Evolutionary conservation across 2,329 filamentous ascomycete genomes (phyloP).

Genomic region (Diaporthe destruens): DNA sequence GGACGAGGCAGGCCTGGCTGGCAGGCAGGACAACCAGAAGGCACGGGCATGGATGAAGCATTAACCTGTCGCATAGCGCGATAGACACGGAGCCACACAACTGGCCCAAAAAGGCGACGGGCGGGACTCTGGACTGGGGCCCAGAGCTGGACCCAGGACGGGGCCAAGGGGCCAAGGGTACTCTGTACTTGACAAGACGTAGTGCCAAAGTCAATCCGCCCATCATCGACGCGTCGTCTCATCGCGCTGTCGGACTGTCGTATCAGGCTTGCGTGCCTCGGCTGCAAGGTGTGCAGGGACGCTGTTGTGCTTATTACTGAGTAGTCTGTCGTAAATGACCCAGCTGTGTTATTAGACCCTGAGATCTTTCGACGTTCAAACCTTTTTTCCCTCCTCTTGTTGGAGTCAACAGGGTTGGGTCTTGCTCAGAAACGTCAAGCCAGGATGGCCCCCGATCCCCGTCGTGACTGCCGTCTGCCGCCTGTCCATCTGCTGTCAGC

Average conservation of each 20-base stretch:
- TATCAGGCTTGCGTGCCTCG: neutral
- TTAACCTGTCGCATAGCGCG: conserved; percentile 33
- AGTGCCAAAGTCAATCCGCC: conserved; percentile 13
- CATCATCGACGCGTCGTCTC: conserved; percentile 2
- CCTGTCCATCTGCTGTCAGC: neutral
- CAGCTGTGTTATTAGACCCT: conserved; percentile 8
- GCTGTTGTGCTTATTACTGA: neutral
- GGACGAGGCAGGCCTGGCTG: neutral
- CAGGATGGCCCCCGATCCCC: conserved; percentile 3
- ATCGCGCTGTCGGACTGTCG: neutral
- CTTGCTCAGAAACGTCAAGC: conserved; percentile 8
- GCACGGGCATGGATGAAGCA: conserved; percentile 23
- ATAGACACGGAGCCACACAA: conserved; percentile 10
- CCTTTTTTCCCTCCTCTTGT: neutral
- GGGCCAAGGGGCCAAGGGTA: conserved; percentile 3
- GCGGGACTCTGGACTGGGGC: conserved; percentile 27
- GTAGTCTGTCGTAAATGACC: neutral
- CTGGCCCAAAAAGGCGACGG: conserved; percentile 13
- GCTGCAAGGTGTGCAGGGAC: neutral
- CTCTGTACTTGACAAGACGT: conserved; percentile 25
- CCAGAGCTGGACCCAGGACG: neutral
- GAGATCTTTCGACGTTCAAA: conserved; percentile 7
- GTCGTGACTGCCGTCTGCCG: conserved; percentile 1
- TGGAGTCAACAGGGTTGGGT: conserved; percentile 4
- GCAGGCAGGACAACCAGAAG: neutral